These are phyloP conservation scores for Rhizoctonia solani DNA, from an alignment of 1,284 basidiomycete species.

Conservation along the genomic window DNA sequence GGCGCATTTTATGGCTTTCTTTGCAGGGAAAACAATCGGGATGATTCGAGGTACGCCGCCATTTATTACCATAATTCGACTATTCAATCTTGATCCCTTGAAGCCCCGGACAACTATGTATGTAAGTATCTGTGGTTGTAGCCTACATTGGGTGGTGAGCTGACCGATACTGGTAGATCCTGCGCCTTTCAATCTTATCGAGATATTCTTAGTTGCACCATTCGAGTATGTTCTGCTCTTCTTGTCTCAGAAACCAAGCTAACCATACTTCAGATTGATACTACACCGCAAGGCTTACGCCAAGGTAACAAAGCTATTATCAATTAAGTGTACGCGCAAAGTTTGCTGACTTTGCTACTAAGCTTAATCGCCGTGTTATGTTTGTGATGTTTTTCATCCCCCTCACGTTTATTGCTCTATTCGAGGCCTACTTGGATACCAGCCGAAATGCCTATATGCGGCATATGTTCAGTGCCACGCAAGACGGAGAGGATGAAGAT, in stretches of 20 bases:
- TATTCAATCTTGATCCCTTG: conserved; percentile 71
- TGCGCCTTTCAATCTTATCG: conserved; percentile 79
- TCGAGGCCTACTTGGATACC: conserved; percentile 63
- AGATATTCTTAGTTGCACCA: conserved; percentile 78
- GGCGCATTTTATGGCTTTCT: conserved; percentile 86
- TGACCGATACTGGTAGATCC: conserved; percentile 33
- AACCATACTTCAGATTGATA: conserved; percentile 50
- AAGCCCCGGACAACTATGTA: conserved; percentile 43
- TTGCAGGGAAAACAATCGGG: conserved; percentile 79
- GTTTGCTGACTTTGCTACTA: conserved; percentile 41
- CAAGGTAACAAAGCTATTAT: conserved; percentile 48
- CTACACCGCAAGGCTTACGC: conserved; percentile 59
- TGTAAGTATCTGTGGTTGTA: conserved; percentile 35
- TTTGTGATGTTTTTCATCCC: conserved; percentile 77
- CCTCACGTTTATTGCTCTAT: conserved; percentile 72
- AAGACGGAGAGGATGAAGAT: conserved; percentile 69
- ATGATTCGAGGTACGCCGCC: conserved; percentile 66
- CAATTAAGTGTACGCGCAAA: conserved; percentile 41
- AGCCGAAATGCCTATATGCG: conserved; percentile 64
- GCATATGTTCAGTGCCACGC: conserved; percentile 64
- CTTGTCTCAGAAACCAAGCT: background rate
- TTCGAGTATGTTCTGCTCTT: conserved; percentile 62
- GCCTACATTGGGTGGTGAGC: background rate
- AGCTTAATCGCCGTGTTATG: conserved; percentile 83
- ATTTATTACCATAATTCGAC: background rate